Conservation (phyloP, 2,329 filamentous ascomycete species). For the Dryadomyces quercivorus region DNA sequence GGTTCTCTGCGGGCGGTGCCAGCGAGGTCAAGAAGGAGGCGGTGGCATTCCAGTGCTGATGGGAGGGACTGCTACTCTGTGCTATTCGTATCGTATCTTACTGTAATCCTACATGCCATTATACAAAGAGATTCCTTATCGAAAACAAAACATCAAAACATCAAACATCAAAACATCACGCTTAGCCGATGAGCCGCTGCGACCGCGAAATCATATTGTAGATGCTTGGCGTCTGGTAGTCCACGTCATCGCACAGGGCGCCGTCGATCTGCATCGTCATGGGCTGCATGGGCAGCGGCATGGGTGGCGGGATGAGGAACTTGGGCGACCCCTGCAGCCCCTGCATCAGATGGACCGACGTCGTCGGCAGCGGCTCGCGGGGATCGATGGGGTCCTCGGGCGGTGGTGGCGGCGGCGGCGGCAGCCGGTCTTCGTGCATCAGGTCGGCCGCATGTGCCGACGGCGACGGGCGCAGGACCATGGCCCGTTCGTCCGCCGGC, state of each 20-base stretch:
- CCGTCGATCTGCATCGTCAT: neutral
- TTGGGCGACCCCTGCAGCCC: neutral
- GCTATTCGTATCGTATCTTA: neutral
- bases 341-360: neutral
- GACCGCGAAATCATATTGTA: constrained; percentile 10
- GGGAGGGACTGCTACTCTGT: neutral
- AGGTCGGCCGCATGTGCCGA: neutral
- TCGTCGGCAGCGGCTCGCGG: neutral
- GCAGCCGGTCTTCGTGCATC: neutral
- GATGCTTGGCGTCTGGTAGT: constrained; percentile 1
- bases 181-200: constrained; percentile 2
- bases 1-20: constrained; percentile 78
- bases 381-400: neutral
- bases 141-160: neutral
- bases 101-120: neutral
- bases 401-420: neutral
- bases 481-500: neutral
- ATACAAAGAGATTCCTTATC: too few relatives aligned
- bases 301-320: neutral
- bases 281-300: neutral
- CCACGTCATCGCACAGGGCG: neutral
- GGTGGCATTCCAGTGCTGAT: constrained; percentile 28
- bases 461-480: neutral
- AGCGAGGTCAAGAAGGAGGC: constrained; percentile 70
- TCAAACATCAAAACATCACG: neutral